These are phyloP conservation scores for Dactylellina sp. DNA, from an alignment of 2,329 filamentous ascomycete genomes.

Conservation along the genomic window DNA sequence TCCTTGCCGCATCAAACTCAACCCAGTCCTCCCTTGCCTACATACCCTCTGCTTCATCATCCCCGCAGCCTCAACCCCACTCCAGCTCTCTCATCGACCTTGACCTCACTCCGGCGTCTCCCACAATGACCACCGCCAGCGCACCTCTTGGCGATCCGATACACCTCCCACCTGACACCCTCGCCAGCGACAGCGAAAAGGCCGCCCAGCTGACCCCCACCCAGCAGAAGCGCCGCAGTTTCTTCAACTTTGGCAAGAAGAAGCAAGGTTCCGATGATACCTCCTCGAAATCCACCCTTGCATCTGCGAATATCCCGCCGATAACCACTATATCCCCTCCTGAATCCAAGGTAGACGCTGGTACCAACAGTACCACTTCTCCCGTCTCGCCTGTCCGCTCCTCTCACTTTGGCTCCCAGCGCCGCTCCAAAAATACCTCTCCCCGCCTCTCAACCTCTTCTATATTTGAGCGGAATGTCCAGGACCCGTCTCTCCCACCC, in stretches of 20 bases:
- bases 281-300: slow-evolving; percentile 61
- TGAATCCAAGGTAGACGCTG: slow-evolving; percentile 35
- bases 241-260: slow-evolving; percentile 75
- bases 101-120: slow-evolving; percentile 11
- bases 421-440: slow-evolving; percentile 63
- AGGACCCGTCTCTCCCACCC: slow-evolving; percentile 68
- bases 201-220: slow-evolving; percentile 46
- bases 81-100: slow-evolving; percentile 44
- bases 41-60: slow-evolving; percentile 5
- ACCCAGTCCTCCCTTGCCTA: slow-evolving; percentile 25
- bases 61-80: slow-evolving; percentile 17
- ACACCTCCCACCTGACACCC: slow-evolving; percentile 50
- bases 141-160: slow-evolving; percentile 43
- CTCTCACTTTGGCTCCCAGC: slow-evolving; percentile 63
- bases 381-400: slow-evolving; percentile 76
- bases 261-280: slow-evolving; percentile 66
- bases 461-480: slow-evolving; percentile 95
- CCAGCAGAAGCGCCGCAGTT: slow-evolving; percentile 58
- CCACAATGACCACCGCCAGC: slow-evolving; percentile 48
- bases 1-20: slow-evolving; percentile 50
- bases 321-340: slow-evolving; percentile 63
- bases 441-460: slow-evolving; percentile 63
- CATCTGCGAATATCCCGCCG: slow-evolving; percentile 61
- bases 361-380: slow-evolving; percentile 48
- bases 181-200: slow-evolving; percentile 48